Conservation (phyloP, 2,329 filamentous ascomycete species). For the Capronia epimyces region DNA sequence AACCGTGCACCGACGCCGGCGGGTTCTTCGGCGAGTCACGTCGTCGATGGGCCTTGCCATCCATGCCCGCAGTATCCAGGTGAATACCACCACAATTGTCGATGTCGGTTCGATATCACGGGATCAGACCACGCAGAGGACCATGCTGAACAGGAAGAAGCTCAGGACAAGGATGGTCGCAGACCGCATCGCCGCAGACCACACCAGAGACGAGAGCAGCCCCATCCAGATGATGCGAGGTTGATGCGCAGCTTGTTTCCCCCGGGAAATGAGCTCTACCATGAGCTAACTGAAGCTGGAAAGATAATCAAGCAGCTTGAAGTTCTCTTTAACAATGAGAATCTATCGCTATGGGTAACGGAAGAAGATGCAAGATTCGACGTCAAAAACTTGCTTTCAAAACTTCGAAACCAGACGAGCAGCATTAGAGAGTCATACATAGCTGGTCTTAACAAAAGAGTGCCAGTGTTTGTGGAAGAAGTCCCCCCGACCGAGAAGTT, state of each 20-base stretch:
- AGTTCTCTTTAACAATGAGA: neutral
- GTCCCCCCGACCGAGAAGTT: neutral
- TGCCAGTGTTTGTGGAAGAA: neutral
- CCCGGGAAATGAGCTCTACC: neutral
- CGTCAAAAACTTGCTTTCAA: neutral
- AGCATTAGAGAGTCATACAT: neutral
- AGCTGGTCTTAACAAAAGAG: neutral
- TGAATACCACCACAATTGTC: slow-evolving; percentile 17
- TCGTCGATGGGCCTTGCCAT: slow-evolving; percentile 9
- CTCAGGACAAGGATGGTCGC: neutral
- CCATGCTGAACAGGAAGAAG: neutral
- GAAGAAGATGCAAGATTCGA: neutral
- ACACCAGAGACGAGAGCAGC: neutral
- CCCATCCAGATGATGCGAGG: neutral
- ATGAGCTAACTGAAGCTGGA: neutral
- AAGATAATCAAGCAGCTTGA: neutral
- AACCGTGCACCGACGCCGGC: slow-evolving; percentile 1
- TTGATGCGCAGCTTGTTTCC: neutral
- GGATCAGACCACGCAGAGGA: neutral
- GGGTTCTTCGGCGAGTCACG: neutral
- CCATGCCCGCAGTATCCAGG: slow-evolving; percentile 15
- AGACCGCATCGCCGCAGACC: neutral
- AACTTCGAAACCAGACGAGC: neutral
- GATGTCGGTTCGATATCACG: neutral
- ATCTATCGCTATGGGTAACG: neutral